These are phyloP conservation scores for Penicillium sp. DNA, from an alignment of 2,329 filamentous ascomycete species.

Conservation along the genomic window DNA sequence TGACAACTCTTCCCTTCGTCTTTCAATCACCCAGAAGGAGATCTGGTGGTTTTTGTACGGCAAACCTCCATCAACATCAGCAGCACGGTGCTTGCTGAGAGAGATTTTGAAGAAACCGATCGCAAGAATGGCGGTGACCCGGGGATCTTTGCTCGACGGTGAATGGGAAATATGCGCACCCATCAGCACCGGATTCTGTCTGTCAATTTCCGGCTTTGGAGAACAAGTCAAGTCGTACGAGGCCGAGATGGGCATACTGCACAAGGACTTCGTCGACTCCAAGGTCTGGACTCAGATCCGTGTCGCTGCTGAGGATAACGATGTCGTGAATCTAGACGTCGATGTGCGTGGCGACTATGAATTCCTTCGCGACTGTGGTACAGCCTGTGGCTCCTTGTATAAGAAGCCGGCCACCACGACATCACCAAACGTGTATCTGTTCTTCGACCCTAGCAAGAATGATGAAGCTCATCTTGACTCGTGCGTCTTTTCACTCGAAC, in stretches of 20 bases:
- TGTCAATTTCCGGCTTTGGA: slow-evolving; percentile 36
- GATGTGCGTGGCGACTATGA: slow-evolving; percentile 50
- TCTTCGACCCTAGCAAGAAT: slow-evolving; percentile 52
- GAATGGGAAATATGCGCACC: slow-evolving; percentile 45
- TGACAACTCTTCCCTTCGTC: slow-evolving; percentile 19
- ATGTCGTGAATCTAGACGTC: slow-evolving; percentile 26
- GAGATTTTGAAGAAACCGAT: slow-evolving; percentile 45
- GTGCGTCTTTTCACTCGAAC: slow-evolving; percentile 54
- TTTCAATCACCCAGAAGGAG: slow-evolving; percentile 22
- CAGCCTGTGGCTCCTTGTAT: slow-evolving; percentile 52
- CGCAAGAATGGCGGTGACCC: slow-evolving; percentile 43
- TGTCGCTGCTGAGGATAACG: slow-evolving; percentile 33
- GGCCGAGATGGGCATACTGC: slow-evolving; percentile 38
- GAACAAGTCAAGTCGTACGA: slow-evolving; percentile 36
- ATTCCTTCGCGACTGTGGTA: slow-evolving; percentile 53
- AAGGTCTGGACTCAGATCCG: slow-evolving; percentile 44
- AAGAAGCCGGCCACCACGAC: slow-evolving; percentile 30
- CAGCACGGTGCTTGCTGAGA: slow-evolving; percentile 39
- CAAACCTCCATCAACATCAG: slow-evolving; percentile 36
- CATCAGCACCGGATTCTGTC: slow-evolving; percentile 29
- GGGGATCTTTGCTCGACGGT: slow-evolving; percentile 34
- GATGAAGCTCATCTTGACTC: slow-evolving; percentile 46
- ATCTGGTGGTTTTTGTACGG: slow-evolving; percentile 49
- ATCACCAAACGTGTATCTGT: slow-evolving; percentile 48
- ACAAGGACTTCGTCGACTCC: slow-evolving; percentile 35